A percentile compares a stretch with the other conserved stretches of the same genome.
These are phyloP conservation scores for Kregervanrija fluxuum DNA, from an alignment of 805 yeast genomes.

Conservation along the genomic window DNA sequence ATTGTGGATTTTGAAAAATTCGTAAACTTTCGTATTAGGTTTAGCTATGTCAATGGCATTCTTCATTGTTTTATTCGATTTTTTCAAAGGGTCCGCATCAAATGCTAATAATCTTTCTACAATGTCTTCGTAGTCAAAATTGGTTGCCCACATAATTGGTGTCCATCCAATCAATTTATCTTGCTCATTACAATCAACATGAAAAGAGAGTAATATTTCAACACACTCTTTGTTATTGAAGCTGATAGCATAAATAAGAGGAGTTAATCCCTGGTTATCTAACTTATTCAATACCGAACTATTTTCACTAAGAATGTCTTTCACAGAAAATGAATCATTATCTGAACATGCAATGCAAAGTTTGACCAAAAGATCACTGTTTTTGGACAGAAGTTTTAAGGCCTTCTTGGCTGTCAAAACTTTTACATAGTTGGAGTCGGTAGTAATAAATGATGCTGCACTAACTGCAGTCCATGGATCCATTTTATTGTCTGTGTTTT, in stretches of 20 bases:
- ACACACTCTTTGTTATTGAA: conserved; percentile 42
- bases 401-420: conserved; percentile 32
- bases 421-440: conserved; percentile 26
- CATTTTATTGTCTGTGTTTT: conserved; percentile 5
- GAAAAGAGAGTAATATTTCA: conserved; percentile 38
- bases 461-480: conserved; percentile 28
- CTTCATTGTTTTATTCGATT: conserved; percentile 28
- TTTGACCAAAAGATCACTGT: conserved; percentile 26
- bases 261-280: conserved; percentile 37
- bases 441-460: conserved; percentile 11
- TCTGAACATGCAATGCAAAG: conserved; percentile 33
- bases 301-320: conserved; percentile 20
- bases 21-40: conserved; percentile 50
- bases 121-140: conserved; percentile 47
- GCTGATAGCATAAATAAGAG: conserved; percentile 48
- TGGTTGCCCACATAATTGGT: conserved; percentile 84
- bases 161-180: conserved; percentile 51
- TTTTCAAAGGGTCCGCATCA: conserved; percentile 55
- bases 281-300: conserved; percentile 17
- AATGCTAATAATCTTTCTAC: conserved; percentile 50
- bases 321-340: conserved; percentile 27
- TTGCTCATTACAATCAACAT: conserved; percentile 40
- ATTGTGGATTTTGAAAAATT: conserved; percentile 50
- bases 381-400: conserved; percentile 21
- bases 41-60: conserved; percentile 52